phyloP scores from a whole-genome alignment of 257 asterid species.

The Nicotiana otophora region DNA sequence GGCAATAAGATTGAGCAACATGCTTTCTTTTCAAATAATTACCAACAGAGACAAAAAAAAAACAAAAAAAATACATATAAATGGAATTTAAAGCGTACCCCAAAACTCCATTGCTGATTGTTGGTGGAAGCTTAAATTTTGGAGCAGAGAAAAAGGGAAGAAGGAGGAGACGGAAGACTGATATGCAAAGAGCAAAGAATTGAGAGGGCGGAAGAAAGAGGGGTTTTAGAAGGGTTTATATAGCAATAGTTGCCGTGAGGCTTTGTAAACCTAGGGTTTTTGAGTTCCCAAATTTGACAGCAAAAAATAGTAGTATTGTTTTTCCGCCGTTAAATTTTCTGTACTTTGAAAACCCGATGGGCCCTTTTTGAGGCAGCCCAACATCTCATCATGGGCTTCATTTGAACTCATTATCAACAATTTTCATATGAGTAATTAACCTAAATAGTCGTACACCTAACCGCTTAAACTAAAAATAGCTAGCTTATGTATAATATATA shows the following conservation, averaged over 20 bases:
- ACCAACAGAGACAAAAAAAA: not conserved
- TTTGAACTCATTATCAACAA: not conserved
- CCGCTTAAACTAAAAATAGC: too few species aligned
- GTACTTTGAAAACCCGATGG: not conserved
- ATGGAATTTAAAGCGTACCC: slow-evolving; percentile 31
- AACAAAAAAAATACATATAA: not conserved
- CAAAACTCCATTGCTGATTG: slow-evolving; percentile 55
- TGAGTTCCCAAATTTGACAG: not conserved
- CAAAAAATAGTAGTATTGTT: too few species aligned
- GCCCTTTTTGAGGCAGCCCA: not conserved
- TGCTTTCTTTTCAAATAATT: not conserved
- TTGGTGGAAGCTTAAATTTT: not conserved
- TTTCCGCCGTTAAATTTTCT: not conserved
- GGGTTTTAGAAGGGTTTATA: slow-evolving; percentile 35
- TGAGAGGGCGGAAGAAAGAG: slow-evolving; percentile 21
- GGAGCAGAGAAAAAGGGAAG: not conserved
- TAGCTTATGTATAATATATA: too few species aligned
- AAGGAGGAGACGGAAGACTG: not conserved
- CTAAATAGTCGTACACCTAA: too few species aligned
- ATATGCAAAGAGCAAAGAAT: not conserved
- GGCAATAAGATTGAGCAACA: not conserved
- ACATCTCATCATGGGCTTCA: not conserved
- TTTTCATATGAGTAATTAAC: too few species aligned
- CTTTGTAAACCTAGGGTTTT: slow-evolving; percentile 29
- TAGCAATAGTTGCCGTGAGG: not conserved